These are phyloP conservation scores for Candida insectorum DNA, from an alignment of 805 yeast species.

Conservation along the genomic window DNA sequence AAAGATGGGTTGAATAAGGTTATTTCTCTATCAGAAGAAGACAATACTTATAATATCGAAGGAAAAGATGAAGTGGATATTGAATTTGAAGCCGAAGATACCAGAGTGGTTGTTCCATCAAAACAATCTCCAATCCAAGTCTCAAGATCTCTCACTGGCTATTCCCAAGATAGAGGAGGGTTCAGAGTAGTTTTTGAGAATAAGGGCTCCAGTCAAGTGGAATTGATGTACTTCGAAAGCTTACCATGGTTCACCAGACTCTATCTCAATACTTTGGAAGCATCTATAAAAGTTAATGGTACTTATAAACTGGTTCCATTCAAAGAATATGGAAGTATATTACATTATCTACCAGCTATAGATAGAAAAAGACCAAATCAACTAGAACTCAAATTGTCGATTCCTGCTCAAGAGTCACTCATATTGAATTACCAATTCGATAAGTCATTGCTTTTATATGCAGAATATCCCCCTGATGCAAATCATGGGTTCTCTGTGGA, in stretches of 20 bases:
- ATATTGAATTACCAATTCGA: constrained; percentile 77
- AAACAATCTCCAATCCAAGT: constrained; percentile 59
- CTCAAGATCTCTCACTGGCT: constrained; percentile 86
- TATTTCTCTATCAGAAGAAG: constrained; percentile 5
- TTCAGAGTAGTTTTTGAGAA: constrained; percentile 76
- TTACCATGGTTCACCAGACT: constrained; percentile 92
- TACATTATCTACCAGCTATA: constrained; percentile 69
- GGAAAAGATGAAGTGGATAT: constrained; percentile 33
- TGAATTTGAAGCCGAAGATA: constrained; percentile 41
- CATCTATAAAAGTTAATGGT: constrained; percentile 26
- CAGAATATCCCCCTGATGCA: constrained; percentile 99
- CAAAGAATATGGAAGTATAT: constrained; percentile 39
- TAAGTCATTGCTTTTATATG: constrained; percentile 75
- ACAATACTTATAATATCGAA: constrained; percentile 17
- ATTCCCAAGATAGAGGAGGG: constrained; percentile 89
- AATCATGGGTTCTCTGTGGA: constrained; percentile 96
- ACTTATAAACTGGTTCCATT: constrained; percentile 13
- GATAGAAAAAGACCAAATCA: constrained; percentile 83
- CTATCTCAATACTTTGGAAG: constrained; percentile 65
- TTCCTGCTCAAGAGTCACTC: constrained; percentile 65
- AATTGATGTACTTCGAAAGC: constrained; percentile 68
- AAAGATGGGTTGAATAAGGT: constrained; percentile 10
- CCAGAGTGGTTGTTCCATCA: constrained; percentile 35
- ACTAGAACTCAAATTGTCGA: constrained; percentile 58
- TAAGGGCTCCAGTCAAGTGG: constrained; percentile 48